phyloP scores from a whole-genome alignment of 768 basidiomycete species.

The Kockovaella imperatae region DNA sequence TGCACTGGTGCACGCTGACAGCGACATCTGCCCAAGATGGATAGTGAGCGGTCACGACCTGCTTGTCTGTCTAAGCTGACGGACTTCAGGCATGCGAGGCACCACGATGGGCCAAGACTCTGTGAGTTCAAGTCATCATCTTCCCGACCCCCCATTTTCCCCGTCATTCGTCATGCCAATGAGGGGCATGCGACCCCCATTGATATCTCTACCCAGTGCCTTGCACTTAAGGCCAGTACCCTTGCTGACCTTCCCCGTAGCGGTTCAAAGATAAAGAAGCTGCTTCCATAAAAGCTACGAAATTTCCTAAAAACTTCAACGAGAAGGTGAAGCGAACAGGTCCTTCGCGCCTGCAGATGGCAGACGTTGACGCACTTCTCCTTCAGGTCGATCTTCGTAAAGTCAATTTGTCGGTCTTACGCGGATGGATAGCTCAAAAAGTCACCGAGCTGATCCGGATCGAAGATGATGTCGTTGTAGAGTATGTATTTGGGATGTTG shows the following conservation, averaged over 20 bases:
- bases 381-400: conserved; percentile 77
- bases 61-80: not conserved
- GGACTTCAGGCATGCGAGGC: conserved; percentile 30
- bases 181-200: too few relatives aligned
- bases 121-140: conserved; percentile 11
- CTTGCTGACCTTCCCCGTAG: conserved; percentile 14
- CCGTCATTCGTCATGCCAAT: too few relatives aligned
- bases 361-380: too few relatives aligned
- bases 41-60: not conserved
- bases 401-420: conserved; percentile 83
- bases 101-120: conserved; percentile 38
- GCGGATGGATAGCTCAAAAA: conserved; percentile 83
- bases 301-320: conserved; percentile 82
- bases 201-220: not conserved
- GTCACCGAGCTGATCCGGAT: conserved; percentile 82
- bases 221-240: not conserved
- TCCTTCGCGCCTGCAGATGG: conserved; percentile 47
- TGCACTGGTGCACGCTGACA: not conserved
- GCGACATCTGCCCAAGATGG: not conserved
- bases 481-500: conserved; percentile 88
- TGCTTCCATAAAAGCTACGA: conserved; percentile 76
- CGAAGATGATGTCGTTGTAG: conserved; percentile 94
- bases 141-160: not conserved
- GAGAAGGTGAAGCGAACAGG: conserved; percentile 71
- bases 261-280: conserved; percentile 92